A percentile compares a stretch with the other conserved stretches of the same genome.
These are phyloP conservation scores for Fibroporia radiculosa DNA, from an alignment of 768 basidiomycete genomes.

Conservation along the genomic window DNA sequence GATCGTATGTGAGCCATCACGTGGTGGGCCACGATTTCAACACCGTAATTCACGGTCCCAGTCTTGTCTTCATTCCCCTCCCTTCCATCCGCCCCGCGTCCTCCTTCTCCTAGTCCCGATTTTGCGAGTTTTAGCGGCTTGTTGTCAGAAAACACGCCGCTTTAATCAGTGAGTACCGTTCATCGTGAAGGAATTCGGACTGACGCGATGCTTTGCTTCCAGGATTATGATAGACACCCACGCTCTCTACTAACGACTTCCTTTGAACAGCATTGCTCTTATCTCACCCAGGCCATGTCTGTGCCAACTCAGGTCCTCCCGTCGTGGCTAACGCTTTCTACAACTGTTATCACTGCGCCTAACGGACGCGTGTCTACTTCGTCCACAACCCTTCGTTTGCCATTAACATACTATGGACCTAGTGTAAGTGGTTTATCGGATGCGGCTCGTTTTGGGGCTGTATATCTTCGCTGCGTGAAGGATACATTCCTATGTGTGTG, in stretches of 20 bases:
- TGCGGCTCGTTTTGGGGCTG: too few relatives aligned
- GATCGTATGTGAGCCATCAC: neutral
- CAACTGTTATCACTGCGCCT: conserved; percentile 43
- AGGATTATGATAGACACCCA: conserved; percentile 7
- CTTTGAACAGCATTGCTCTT: conserved; percentile 3
- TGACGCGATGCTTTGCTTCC: neutral
- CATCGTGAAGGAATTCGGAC: neutral
- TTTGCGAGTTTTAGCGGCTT: neutral
- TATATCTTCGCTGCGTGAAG: too few relatives aligned
- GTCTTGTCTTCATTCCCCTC: neutral
- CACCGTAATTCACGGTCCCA: too few relatives aligned
- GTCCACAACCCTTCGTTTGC: conserved; percentile 51
- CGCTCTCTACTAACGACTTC: conserved; percentile 12
- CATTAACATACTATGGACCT: conserved; percentile 78
- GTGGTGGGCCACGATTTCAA: neutral
- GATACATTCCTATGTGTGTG: too few relatives aligned
- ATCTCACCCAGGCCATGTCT: conserved; percentile 31
- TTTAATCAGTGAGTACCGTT: too few relatives aligned
- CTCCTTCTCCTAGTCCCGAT: neutral
- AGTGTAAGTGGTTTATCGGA: conserved; percentile 50
- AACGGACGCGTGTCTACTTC: conserved; percentile 48
- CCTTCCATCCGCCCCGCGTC: neutral
- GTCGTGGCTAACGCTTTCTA: conserved; percentile 62
- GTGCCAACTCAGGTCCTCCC: conserved; percentile 62
- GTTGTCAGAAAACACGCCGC: too few relatives aligned